phyloP scores from a whole-genome alignment of 768 basidiomycete species.

The Boletus patriciae region DNA sequence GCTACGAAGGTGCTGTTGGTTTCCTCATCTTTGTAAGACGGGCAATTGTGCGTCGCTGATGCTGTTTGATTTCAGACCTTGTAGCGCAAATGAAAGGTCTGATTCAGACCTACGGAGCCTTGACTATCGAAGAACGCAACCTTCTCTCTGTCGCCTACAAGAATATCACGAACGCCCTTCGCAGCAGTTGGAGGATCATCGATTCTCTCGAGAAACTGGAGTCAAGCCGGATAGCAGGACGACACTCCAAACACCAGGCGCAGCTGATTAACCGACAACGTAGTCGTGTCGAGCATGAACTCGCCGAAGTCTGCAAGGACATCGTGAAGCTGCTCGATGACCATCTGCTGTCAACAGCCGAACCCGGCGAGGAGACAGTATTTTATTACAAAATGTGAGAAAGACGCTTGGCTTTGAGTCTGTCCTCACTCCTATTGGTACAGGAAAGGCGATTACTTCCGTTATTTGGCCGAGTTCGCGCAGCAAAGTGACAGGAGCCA shows the following conservation, averaged over 20 bases:
- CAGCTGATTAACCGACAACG: slow-evolving; percentile 71
- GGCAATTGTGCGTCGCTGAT: slow-evolving; percentile 5
- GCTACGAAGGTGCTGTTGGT: slow-evolving; percentile 68
- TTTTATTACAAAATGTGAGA: slow-evolving; percentile 88
- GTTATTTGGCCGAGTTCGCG: slow-evolving; percentile 87
- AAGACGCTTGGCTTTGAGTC: slow-evolving; percentile 1
- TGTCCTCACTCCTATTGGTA: slow-evolving; percentile 8
- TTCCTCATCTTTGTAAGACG: neutral
- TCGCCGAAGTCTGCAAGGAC: slow-evolving; percentile 76
- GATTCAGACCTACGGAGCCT: slow-evolving; percentile 62
- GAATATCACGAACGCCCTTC: slow-evolving; percentile 80
- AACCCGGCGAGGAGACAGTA: slow-evolving; percentile 77
- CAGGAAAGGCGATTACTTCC: slow-evolving; percentile 90
- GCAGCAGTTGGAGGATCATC: slow-evolving; percentile 82
- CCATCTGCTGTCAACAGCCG: slow-evolving; percentile 59
- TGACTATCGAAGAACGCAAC: slow-evolving; percentile 85
- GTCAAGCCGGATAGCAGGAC: slow-evolving; percentile 33
- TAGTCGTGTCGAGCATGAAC: slow-evolving; percentile 72
- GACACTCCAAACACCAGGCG: slow-evolving; percentile 44
- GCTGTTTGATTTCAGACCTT: slow-evolving; percentile 53
- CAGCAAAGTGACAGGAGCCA: slow-evolving; percentile 65
- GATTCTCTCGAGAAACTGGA: slow-evolving; percentile 71
- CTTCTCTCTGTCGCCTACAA: slow-evolving; percentile 89
- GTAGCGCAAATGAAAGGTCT: slow-evolving; percentile 77
- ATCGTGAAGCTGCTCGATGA: slow-evolving; percentile 68